Evolutionary conservation across 768 basidiomycete genomes (phyloP).

Genomic region (Tulasnella sp.): DNA sequence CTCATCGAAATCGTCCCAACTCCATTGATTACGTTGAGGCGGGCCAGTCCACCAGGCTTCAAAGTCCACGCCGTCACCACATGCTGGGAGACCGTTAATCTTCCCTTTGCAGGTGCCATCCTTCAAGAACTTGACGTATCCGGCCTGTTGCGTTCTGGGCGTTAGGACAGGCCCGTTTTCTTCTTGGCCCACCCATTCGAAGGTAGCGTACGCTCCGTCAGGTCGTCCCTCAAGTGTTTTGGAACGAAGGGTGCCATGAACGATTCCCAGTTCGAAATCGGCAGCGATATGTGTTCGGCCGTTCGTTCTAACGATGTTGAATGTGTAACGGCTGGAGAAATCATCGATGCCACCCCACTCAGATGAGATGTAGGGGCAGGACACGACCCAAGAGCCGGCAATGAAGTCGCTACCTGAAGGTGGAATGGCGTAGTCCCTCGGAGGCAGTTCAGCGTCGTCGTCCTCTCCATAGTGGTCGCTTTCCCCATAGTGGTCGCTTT

Average conservation of each 20-base stretch:
- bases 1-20: slow-evolving; percentile 30
- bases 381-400: slow-evolving; percentile 23
- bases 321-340: neutral
- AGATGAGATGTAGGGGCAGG: slow-evolving; percentile 17
- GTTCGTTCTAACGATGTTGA: slow-evolving; percentile 29
- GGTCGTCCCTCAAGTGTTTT: slow-evolving; percentile 24
- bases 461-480: neutral
- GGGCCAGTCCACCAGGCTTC: slow-evolving; percentile 17
- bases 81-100: neutral
- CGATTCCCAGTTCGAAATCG: slow-evolving; percentile 25
- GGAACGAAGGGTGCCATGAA: slow-evolving; percentile 5
- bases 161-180: slow-evolving; percentile 15
- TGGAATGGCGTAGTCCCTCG: neutral
- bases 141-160: neutral
- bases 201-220: slow-evolving; percentile 19
- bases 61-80: slow-evolving; percentile 25
- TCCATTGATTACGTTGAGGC: neutral
- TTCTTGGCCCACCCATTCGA: slow-evolving; percentile 31
- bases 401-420: slow-evolving; percentile 1
- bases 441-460: neutral
- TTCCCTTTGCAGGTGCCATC: slow-evolving; percentile 20
- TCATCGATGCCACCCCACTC: neutral
- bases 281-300: slow-evolving; percentile 15
- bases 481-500: neutral
- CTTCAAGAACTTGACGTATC: slow-evolving; percentile 31